These are phyloP conservation scores for Xerocomellus chrysenteron DNA, from an alignment of 768 basidiomycete species.

Conservation along the genomic window DNA sequence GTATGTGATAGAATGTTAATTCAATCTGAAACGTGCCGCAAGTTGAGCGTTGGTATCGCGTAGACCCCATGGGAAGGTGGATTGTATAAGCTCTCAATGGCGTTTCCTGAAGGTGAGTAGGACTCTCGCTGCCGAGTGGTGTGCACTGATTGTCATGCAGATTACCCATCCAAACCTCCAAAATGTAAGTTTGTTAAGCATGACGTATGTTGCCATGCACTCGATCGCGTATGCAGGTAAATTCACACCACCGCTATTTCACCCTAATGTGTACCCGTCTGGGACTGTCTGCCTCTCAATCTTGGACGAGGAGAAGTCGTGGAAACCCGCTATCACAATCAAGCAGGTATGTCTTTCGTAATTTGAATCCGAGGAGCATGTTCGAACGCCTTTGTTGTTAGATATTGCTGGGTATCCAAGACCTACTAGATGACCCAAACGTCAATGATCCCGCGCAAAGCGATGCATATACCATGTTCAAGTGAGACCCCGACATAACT, in stretches of 20 bases:
- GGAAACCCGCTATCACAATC: conserved; percentile 99
- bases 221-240: conserved; percentile 62
- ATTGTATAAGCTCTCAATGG: conserved; percentile 91
- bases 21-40: conserved; percentile 7
- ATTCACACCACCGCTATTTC: conserved; percentile 93
- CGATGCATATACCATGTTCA: conserved; percentile 98
- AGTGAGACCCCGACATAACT: conserved; percentile 53
- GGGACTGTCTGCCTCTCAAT: conserved; percentile 98
- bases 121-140: neutral
- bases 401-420: conserved; percentile 96
- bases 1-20: conserved; percentile 50
- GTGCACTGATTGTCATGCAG: conserved; percentile 39
- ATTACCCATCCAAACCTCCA: conserved; percentile 93
- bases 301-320: conserved; percentile 96
- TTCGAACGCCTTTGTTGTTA: conserved; percentile 31
- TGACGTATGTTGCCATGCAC: neutral
- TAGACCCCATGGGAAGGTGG: conserved; percentile 98
- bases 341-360: conserved; percentile 71
- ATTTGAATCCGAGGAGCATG: neutral
- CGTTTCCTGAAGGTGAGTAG: conserved; percentile 86
- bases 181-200: conserved; percentile 61
- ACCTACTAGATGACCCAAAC: conserved; percentile 92
- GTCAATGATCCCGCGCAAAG: conserved; percentile 97
- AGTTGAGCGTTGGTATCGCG: conserved; percentile 10
- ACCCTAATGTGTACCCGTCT: conserved; percentile 98